These are phyloP conservation scores for Boletellus deceptivus DNA, from an alignment of 1,284 basidiomycete species.

Conservation along the genomic window DNA sequence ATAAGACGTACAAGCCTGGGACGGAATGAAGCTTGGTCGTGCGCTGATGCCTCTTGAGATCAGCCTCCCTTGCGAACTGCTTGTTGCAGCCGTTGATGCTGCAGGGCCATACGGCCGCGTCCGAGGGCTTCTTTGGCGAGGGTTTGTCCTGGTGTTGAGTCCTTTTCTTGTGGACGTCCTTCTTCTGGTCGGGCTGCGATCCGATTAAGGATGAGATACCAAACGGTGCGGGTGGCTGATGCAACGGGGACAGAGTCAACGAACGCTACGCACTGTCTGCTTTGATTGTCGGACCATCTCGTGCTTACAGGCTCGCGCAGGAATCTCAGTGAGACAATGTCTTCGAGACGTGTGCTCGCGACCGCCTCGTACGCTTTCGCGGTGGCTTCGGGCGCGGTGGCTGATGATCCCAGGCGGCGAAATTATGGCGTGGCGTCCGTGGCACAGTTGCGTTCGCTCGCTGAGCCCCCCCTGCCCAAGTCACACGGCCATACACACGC, in stretches of 20 bases:
- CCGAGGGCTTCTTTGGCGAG: slow-evolving; percentile 41
- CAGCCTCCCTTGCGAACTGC: slow-evolving; percentile 73
- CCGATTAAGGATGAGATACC: slow-evolving; percentile 6
- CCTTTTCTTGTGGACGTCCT: slow-evolving; percentile 46
- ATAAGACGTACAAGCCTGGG: slow-evolving; percentile 61
- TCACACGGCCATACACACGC: slow-evolving; percentile 14
- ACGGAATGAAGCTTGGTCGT: slow-evolving; percentile 71
- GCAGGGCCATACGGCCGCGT: slow-evolving; percentile 67
- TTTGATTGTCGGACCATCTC: slow-evolving; percentile 34
- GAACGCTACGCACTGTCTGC: slow-evolving; percentile 34
- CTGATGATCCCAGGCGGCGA: slow-evolving; percentile 29
- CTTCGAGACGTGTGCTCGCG: slow-evolving; percentile 8
- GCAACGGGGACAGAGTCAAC: slow-evolving; percentile 13
- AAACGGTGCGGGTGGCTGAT: slow-evolving; percentile 22
- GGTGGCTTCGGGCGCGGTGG: slow-evolving; percentile 23
- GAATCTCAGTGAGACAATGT: slow-evolving; percentile 13
- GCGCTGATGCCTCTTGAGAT: slow-evolving; percentile 73
- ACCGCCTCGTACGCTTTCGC: slow-evolving; percentile 10
- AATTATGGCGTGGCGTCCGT: slow-evolving; percentile 28
- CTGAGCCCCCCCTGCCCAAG: neutral
- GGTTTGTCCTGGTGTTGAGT: slow-evolving; percentile 27
- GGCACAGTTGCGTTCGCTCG: slow-evolving; percentile 17
- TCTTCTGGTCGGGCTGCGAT: slow-evolving; percentile 45
- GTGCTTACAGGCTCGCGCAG: slow-evolving; percentile 17
- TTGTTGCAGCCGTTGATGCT: slow-evolving; percentile 75